A percentile compares a stretch with the other conserved stretches of the same genome.
These are phyloP conservation scores for Pisolithus orientalis DNA, from an alignment of 768 basidiomycete species.

Conservation along the genomic window DNA sequence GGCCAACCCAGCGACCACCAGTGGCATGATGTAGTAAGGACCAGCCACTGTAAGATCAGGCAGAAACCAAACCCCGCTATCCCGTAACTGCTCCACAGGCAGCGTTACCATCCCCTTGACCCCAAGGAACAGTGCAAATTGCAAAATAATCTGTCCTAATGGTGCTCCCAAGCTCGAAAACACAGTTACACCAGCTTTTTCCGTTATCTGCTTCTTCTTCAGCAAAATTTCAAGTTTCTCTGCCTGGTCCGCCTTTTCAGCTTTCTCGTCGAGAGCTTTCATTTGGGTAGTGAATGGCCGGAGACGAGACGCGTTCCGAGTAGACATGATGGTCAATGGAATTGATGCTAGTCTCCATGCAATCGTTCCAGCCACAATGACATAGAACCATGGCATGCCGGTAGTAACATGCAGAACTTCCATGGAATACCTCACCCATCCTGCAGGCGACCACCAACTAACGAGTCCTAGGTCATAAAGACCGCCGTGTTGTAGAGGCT, in stretches of 20 bases:
- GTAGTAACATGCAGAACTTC: slow-evolving; percentile 65
- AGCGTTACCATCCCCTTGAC: slow-evolving; percentile 63
- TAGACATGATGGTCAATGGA: slow-evolving; percentile 51
- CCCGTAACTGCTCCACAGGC: slow-evolving; percentile 67
- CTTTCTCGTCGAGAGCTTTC: slow-evolving; percentile 43
- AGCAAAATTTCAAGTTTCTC: slow-evolving; percentile 37
- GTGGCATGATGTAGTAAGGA: slow-evolving; percentile 70
- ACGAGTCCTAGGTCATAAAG: slow-evolving; percentile 61
- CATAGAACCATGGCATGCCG: slow-evolving; percentile 79
- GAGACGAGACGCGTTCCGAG: slow-evolving; percentile 47
- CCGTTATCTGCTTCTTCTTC: slow-evolving; percentile 48
- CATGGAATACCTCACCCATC: slow-evolving; percentile 53
- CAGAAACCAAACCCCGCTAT: slow-evolving; percentile 69
- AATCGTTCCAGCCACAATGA: slow-evolving; percentile 61
- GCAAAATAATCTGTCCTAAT: slow-evolving; percentile 68
- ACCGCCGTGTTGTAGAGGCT: slow-evolving; percentile 65
- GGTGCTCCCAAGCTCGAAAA: slow-evolving; percentile 46
- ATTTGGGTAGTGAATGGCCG: slow-evolving; percentile 40
- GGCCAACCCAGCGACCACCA: slow-evolving; percentile 49
- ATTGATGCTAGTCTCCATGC: slow-evolving; percentile 56
- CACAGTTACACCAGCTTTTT: slow-evolving; percentile 61
- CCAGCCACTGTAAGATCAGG: slow-evolving; percentile 76
- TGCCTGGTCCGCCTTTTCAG: slow-evolving; percentile 31
- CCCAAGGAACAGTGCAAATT: slow-evolving; percentile 79
- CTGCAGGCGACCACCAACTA: slow-evolving; percentile 63